These are phyloP conservation scores for Coleophoma crateriformis DNA, from an alignment of 2,329 filamentous ascomycete species.

Conservation along the genomic window DNA sequence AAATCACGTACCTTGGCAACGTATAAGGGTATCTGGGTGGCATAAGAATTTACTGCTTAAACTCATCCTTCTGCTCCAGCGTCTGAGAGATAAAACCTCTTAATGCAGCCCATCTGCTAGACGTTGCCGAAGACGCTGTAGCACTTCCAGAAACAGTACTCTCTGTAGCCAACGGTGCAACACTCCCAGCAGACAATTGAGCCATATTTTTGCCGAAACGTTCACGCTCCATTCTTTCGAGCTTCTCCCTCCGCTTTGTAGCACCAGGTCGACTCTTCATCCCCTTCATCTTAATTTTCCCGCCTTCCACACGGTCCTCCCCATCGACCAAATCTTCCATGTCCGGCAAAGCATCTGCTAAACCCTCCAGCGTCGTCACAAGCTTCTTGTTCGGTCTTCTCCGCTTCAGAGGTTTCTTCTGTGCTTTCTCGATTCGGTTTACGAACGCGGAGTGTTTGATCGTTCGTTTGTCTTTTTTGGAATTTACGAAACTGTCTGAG, in stretches of 20 bases:
- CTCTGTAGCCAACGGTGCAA: slow-evolving; percentile 6
- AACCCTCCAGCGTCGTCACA: slow-evolving; percentile 64
- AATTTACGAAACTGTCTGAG: slow-evolving; percentile 56
- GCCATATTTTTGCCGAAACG: slow-evolving; percentile 82
- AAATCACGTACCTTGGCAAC: too few species aligned
- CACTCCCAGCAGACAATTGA: slow-evolving; percentile 41
- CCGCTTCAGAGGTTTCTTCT: slow-evolving; percentile 51
- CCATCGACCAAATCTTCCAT: slow-evolving; percentile 33
- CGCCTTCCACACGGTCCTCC: slow-evolving; percentile 37
- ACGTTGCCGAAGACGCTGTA: slow-evolving; percentile 29
- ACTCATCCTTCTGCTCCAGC: slow-evolving; percentile 83
- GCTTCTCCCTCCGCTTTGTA: slow-evolving; percentile 73
- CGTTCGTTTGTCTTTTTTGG: slow-evolving; percentile 76
- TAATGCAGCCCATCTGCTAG: slow-evolving; percentile 73
- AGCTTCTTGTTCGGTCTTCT: slow-evolving; percentile 73
- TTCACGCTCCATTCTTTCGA: slow-evolving; percentile 77
- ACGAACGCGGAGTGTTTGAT: slow-evolving; percentile 80
- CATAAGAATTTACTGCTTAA: slow-evolving; percentile 30
- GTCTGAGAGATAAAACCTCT: slow-evolving; percentile 79
- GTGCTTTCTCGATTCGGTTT: slow-evolving; percentile 64
- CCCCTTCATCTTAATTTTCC: slow-evolving; percentile 68
- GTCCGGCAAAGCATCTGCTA: slow-evolving; percentile 74
- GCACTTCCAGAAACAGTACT: slow-evolving; percentile 5
- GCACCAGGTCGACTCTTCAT: slow-evolving; percentile 72
- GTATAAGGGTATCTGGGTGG: background rate